These are phyloP conservation scores for Colletotrichum sp. DNA, from an alignment of 2,329 filamentous ascomycete genomes.

Conservation along the genomic window DNA sequence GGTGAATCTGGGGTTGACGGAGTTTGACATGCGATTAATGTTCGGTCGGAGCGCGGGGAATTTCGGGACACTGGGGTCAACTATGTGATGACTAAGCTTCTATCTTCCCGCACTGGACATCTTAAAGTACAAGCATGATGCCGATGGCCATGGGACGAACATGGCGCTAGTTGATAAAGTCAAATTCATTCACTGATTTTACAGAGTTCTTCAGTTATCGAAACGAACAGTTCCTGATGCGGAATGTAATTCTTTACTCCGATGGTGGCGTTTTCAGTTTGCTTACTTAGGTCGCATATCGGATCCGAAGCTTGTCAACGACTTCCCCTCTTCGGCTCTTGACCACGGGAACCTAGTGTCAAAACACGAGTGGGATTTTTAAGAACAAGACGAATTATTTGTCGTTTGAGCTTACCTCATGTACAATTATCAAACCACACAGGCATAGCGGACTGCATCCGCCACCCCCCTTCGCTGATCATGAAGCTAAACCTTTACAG, in stretches of 20 bases:
- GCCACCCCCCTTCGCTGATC: not conserved
- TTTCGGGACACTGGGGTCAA: not conserved
- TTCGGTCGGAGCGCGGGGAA: not conserved
- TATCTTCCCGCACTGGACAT: not conserved
- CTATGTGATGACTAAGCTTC: not conserved
- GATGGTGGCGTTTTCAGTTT: not conserved
- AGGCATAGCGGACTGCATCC: not conserved
- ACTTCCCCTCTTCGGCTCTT: not conserved
- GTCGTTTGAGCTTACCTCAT: not conserved
- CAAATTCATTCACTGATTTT: not conserved
- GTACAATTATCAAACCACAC: not conserved
- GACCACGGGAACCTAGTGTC: not conserved
- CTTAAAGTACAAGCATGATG: not conserved
- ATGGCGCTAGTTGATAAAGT: not conserved
- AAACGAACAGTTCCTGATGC: not conserved
- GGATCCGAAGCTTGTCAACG: not conserved
- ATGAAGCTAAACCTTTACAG: not conserved
- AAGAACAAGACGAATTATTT: not conserved
- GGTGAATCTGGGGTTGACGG: not conserved
- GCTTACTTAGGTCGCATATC: not conserved
- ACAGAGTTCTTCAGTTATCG: not conserved
- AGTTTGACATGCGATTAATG: not conserved
- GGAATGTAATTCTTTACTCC: not conserved
- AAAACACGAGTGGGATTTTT: not conserved
- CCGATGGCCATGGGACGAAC: not conserved